These are phyloP conservation scores for Ophiostoma piceae DNA, from an alignment of 2,329 filamentous ascomycete genomes.

Conservation along the genomic window DNA sequence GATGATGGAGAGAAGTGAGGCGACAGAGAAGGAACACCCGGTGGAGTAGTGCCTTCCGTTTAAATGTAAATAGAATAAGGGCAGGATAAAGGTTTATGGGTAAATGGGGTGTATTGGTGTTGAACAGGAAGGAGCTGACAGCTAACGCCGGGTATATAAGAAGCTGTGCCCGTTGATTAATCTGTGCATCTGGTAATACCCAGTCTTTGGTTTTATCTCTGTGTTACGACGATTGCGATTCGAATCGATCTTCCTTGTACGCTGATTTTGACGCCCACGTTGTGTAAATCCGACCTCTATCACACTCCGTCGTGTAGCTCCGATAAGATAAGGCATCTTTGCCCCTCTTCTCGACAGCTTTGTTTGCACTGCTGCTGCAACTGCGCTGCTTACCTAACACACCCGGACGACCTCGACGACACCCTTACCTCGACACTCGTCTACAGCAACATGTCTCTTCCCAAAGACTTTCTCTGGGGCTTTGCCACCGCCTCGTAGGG, in stretches of 20 bases:
- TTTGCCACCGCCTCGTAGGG: conserved; percentile 71
- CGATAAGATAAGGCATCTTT: conserved; percentile 9
- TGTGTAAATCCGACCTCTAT: background rate
- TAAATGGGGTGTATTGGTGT: background rate
- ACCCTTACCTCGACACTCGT: background rate
- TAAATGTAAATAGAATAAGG: conserved; percentile 11
- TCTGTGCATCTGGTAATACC: background rate
- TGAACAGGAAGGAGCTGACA: background rate
- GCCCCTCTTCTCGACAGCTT: background rate
- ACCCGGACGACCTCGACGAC: background rate
- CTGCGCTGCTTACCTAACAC: background rate
- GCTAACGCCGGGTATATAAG: conserved; percentile 1
- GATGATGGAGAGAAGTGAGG: background rate
- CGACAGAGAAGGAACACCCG: background rate
- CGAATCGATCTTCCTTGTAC: background rate
- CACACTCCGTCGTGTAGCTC: background rate
- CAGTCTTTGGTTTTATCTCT: too few relatives aligned
- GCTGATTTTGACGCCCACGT: background rate
- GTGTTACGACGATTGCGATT: background rate
- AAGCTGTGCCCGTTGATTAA: background rate
- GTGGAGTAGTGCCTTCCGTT: conserved; percentile 1
- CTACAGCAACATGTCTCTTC: conserved; percentile 49
- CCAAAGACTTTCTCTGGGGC: conserved; percentile 69
- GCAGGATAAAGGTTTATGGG: background rate
- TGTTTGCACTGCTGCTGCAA: background rate